These are phyloP conservation scores for Drosera capensis DNA, from an alignment of 148 eudicot species.

Conservation along the genomic window DNA sequence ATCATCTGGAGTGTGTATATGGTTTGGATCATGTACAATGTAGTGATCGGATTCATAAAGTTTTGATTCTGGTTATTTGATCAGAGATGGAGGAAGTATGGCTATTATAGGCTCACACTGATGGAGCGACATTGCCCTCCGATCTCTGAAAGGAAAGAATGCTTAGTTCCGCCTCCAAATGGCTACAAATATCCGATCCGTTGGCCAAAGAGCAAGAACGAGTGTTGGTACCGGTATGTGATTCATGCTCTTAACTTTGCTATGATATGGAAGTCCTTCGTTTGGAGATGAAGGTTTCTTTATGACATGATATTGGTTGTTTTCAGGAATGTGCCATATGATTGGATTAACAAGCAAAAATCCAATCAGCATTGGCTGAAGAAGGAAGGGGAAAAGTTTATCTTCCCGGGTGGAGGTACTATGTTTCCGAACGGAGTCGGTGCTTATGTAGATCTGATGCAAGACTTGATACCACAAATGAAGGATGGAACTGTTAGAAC, in stretches of 20 bases:
- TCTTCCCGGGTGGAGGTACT: constrained; percentile 97
- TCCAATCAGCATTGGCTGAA: constrained; percentile 87
- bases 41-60: too few species aligned
- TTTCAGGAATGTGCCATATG: constrained; percentile 83
- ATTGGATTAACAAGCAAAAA: constrained; percentile 88
- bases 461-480: constrained; percentile 74
- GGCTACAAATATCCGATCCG: constrained; percentile 77
- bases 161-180: constrained; percentile 92
- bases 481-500: constrained; percentile 85
- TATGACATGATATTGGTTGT: not conserved
- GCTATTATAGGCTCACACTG: constrained; percentile 59
- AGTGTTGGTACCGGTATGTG: constrained; percentile 99
- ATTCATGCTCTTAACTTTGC: not conserved
- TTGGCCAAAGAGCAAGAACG: constrained; percentile 95
- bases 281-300: not conserved
- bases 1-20: not conserved
- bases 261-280: too few species aligned
- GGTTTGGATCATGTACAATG: not conserved
- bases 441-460: constrained; percentile 77
- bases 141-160: constrained; percentile 53
- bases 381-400: constrained; percentile 93
- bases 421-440: constrained; percentile 91
- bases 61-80: not conserved
- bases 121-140: constrained; percentile 96
- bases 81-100: constrained; percentile 88